phyloP scores from a whole-genome alignment of 768 basidiomycete species.

The Boletus tomentosulus region DNA sequence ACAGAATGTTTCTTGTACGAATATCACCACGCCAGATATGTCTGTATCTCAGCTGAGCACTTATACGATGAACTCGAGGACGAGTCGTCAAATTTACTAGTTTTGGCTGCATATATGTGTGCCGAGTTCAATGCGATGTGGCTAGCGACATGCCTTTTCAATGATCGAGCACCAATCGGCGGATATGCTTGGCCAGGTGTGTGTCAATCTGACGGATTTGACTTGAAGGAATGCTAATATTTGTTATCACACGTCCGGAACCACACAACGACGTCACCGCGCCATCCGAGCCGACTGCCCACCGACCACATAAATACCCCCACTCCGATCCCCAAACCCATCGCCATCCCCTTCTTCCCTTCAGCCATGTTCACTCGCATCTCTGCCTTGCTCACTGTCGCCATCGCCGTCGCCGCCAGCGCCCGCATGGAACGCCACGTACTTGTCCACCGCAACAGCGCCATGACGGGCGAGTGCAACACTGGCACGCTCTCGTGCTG shows the following conservation, averaged over 20 bases:
- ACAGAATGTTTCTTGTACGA: not conserved
- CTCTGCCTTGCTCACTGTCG: constrained; percentile 17
- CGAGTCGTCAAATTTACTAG: not conserved
- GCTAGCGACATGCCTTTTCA: not conserved
- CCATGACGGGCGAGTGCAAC: constrained; percentile 8
- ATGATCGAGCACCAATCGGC: not conserved
- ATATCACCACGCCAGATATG: not conserved
- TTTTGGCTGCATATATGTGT: constrained; percentile 3
- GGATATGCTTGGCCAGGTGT: not conserved
- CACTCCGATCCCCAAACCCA: not conserved
- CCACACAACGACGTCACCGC: constrained; percentile 9
- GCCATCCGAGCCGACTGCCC: not conserved
- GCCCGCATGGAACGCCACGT: constrained; percentile 21
- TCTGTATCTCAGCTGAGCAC: not conserved
- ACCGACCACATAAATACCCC: constrained; percentile 22
- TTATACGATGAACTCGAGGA: too few species aligned
- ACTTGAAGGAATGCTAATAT: constrained; percentile 6
- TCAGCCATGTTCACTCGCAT: constrained; percentile 20
- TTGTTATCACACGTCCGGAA: not conserved
- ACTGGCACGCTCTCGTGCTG: constrained; percentile 21
- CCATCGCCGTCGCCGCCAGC: constrained; percentile 15
- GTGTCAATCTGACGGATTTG: not conserved
- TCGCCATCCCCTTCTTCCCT: not conserved
- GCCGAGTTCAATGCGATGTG: too few species aligned
- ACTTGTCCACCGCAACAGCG: constrained; percentile 6